These are phyloP conservation scores for Russula vinacea DNA, from an alignment of 768 basidiomycete species.

Conservation along the genomic window DNA sequence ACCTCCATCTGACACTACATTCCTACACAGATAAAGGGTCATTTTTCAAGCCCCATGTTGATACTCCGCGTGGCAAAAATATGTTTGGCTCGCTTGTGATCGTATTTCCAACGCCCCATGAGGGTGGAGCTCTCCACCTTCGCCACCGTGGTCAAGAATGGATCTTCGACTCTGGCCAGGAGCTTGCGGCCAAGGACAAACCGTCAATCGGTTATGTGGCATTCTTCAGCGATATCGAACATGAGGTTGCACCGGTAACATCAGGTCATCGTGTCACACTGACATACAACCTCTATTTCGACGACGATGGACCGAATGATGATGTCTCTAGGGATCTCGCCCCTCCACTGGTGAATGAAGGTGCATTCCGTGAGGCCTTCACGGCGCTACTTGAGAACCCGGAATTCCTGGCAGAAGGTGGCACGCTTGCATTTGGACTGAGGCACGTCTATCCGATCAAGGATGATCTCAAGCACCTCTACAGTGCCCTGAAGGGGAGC, in stretches of 20 bases:
- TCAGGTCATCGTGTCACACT: conserved; percentile 46
- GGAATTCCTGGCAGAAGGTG: background rate
- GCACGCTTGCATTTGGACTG: conserved; percentile 2
- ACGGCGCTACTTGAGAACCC: conserved; percentile 36
- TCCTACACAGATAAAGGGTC: background rate
- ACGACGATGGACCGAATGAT: background rate
- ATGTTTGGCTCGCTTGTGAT: conserved; percentile 6
- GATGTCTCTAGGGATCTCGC: too few relatives aligned
- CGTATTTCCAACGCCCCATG: conserved; percentile 36
- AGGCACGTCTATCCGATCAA: conserved; percentile 34
- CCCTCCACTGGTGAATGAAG: background rate
- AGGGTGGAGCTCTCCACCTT: conserved; percentile 45
- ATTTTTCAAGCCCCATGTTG: conserved; percentile 1
- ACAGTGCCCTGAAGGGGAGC: conserved; percentile 13
- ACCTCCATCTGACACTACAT: too few relatives aligned
- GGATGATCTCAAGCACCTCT: background rate
- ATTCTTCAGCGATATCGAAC: conserved; percentile 47
- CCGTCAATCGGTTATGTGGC: conserved; percentile 40
- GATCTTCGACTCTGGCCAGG: conserved; percentile 38
- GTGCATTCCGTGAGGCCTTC: conserved; percentile 27
- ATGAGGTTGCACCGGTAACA: conserved; percentile 44
- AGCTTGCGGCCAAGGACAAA: too few relatives aligned
- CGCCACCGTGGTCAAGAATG: conserved; percentile 38
- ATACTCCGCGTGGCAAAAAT: background rate
- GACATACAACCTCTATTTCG: conserved; percentile 43